Base-by-base conservation (phyloP, 2,329 filamentous ascomycete species). In the Botrytis aclada region DNA sequence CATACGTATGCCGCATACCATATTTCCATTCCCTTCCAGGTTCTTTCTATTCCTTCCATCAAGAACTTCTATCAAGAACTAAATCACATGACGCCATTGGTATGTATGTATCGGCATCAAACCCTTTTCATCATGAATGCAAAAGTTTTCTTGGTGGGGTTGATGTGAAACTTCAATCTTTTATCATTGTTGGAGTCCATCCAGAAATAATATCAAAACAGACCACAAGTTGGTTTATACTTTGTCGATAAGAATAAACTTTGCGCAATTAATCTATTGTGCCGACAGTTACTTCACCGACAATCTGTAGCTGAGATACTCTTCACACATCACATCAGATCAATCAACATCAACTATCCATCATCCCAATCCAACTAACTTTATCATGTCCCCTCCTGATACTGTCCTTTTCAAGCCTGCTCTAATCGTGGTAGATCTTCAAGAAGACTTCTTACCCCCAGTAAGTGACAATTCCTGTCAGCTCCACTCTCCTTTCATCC, bases 361-460 rank as follows among this genome's bases (percentile, higher is more conserved):
- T 66, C 32, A 25, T 9, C 22, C 16, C 45, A 37, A 29, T 14
- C 14, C 70, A 66, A 47, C 70, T 51, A 51, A 71, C 45, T 10
- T 39, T 18, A 72, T 51, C 51, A 72, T 69, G 69, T 56, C 69
- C n/a, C 22, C 20, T 47, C 20, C 41, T 43, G 56, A 63, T 22
- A 47, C 62, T 20, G 51, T 69, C 7, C 73, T 64, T 34, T 86
- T 85, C 78, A 82, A 81, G 58, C 86, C 89, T 62, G 89, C 89
- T n/a, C 82, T 92, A 54, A 82, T 97, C 65, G 87, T 97, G 18
- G 91, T 97, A 70, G 95, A 98, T 82, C 87, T 97, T 80, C 96
- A 98, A 83, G 92, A 98, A 82, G 95, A 98, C 84, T 98, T 98
- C 82, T 97, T 94, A 82, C 93, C 93, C 74, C 94, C 95, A 20